A percentile compares a stretch with the other conserved stretches of the same genome.
Conservation (phyloP, 495 filamentous ascomycete genomes). For the Poronia punctata region DNA sequence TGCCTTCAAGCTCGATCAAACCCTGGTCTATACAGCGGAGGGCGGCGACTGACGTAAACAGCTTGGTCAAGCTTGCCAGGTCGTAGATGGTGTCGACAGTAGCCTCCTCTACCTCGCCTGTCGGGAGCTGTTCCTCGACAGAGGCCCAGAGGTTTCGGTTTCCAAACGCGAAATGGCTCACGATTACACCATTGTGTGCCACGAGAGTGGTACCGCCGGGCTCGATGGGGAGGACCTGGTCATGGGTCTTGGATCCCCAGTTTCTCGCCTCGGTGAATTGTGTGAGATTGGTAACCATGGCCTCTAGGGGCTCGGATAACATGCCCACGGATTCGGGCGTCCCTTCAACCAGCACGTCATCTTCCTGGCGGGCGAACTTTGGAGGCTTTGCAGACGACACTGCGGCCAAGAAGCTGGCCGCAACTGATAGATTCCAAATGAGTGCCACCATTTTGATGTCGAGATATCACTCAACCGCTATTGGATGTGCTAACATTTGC, state of each 20-base stretch:
- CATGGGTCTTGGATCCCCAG: slow-evolving; percentile 10
- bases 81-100: slow-evolving; percentile 24
- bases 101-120: slow-evolving; percentile 10
- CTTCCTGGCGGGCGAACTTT: background rate
- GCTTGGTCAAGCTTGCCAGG: slow-evolving; percentile 26
- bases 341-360: slow-evolving; percentile 13
- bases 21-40: slow-evolving; percentile 19
- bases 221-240: slow-evolving; percentile 20
- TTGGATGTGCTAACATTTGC: too few relatives aligned
- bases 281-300: slow-evolving; percentile 21
- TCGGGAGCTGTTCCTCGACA: slow-evolving; percentile 18
- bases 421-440: too few relatives aligned
- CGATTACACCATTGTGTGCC: slow-evolving; percentile 19
- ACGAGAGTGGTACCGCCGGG: slow-evolving; percentile 20
- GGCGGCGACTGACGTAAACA: slow-evolving; percentile 20
- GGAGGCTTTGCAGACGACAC: background rate
- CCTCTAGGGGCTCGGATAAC: slow-evolving; percentile 10
- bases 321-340: slow-evolving; percentile 23
- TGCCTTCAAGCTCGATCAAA: slow-evolving; percentile 12
- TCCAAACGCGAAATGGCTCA: slow-evolving; percentile 25
- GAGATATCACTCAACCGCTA: too few relatives aligned
- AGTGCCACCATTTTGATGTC: too few relatives aligned
- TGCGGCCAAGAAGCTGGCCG: background rate
- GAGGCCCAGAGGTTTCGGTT: slow-evolving; percentile 22
- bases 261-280: slow-evolving; percentile 21